Conservation (phyloP, 345 rosid genomes). For the Lumnitzera littorea region DNA sequence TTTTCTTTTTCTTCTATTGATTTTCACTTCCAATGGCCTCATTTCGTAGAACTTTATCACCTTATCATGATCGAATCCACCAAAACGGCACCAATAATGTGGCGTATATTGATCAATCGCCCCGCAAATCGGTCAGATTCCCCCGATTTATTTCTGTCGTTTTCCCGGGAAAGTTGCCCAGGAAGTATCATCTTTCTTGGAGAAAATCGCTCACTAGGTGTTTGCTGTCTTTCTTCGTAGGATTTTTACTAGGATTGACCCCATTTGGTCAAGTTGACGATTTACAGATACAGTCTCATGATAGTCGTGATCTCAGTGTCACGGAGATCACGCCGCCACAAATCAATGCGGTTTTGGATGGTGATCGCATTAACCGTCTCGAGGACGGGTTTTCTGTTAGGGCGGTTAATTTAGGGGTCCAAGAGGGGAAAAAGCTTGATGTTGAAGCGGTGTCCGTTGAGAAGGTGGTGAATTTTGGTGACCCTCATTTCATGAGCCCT, state of each 20-base stretch:
- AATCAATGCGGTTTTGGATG: slow-evolving; percentile 35
- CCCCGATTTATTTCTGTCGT: slow-evolving; percentile 19
- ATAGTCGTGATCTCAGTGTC: slow-evolving; percentile 5
- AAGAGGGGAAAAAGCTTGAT: neutral
- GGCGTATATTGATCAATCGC: too few species aligned
- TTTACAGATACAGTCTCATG: slow-evolving; percentile 11
- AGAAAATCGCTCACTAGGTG: slow-evolving; percentile 55
- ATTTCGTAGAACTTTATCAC: slow-evolving; percentile 85
- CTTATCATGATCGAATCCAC: slow-evolving; percentile 49
- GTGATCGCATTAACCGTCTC: slow-evolving; percentile 5
- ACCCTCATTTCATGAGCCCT: slow-evolving; percentile 19
- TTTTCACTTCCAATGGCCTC: slow-evolving; percentile 52
- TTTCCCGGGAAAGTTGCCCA: slow-evolving; percentile 21
- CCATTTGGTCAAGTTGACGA: slow-evolving; percentile 58
- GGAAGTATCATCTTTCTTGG: slow-evolving; percentile 33
- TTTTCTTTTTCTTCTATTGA: slow-evolving; percentile 1
- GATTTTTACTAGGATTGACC: slow-evolving; percentile 55
- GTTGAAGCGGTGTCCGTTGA: neutral
- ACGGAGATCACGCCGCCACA: slow-evolving; percentile 59
- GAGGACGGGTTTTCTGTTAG: slow-evolving; percentile 23
- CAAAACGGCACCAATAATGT: slow-evolving; percentile 39
- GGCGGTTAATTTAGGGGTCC: slow-evolving; percentile 24
- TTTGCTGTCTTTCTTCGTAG: slow-evolving; percentile 51
- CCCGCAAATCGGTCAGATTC: slow-evolving; percentile 4
- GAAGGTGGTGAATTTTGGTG: slow-evolving; percentile 5